Evolutionary conservation across 2,329 filamentous ascomycete genomes (phyloP), one percentile per base, ranked within the genome.

Genomic region (Intubia oerlemansii): DNA sequence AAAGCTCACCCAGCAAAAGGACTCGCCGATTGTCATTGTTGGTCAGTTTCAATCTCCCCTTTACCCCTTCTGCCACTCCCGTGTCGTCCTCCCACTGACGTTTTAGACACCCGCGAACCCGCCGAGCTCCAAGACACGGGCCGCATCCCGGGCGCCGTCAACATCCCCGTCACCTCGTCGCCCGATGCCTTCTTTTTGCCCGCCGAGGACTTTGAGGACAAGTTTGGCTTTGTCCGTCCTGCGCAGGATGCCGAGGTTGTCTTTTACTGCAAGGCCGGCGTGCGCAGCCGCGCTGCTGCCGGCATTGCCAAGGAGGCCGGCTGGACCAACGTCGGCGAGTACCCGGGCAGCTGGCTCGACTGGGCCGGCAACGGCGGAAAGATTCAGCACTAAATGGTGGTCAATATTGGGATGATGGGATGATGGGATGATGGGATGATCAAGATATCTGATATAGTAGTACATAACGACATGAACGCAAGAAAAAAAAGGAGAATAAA

Each of bases 221-320:
- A 73, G 11, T 84, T 81, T 49, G 84, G 81, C 4, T 91, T 77
- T 44, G 53, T 60, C 34, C 76, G 79, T 35, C 84, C 60, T 0
- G 41, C 42, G 3, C 55, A 54, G 34, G 57, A 66, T 25, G 47
- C 50, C 18, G 57, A 66, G 38, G 48, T 92, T 10, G 61, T 95
- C 4, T 88, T 95, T 43, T 95, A 92, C 50, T 98, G 88, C 54
- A 90, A 81, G 54, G 73, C 84, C 0, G 88, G 88, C 3, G 79
- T 95, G 37, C 61, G 88, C 45, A 81, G 79, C 40, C 57, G 61
- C 25, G 66, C 77, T 1, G 84, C 84, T 6, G 82, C 82, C 6
- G 60, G 64, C 38, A 50, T 93, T 47, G 88, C 88, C 17, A 57
- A 59, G 41, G 63, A 77, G 44, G 74, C 71, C 3, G 85, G 85